Conservation (phyloP, 2,329 filamentous ascomycete species). For the Penicillium sp. region DNA sequence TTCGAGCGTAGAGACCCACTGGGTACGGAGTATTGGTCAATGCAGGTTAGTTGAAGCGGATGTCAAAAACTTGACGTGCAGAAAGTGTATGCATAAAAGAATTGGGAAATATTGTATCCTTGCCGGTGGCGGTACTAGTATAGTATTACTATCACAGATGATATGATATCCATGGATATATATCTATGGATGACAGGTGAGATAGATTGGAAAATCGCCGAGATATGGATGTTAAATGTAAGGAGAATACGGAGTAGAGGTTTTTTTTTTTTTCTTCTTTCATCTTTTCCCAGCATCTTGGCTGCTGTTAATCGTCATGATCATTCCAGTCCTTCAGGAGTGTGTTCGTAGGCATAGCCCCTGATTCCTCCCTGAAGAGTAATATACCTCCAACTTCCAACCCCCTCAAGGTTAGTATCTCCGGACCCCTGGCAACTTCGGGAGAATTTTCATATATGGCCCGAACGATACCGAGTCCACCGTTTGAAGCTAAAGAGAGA, state of each 20-base stretch:
- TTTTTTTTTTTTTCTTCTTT: background rate
- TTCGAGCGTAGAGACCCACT: background rate
- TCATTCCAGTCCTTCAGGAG: background rate
- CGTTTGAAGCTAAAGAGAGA: slow-evolving; percentile 9
- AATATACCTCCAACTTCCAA: background rate
- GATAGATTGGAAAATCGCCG: background rate
- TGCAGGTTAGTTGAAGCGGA: background rate
- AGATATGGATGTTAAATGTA: background rate
- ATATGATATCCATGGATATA: background rate
- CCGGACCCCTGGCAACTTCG: background rate
- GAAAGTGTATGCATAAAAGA: background rate
- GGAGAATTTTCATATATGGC: background rate
- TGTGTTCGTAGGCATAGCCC: background rate
- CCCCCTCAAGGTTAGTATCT: background rate
- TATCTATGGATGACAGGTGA: background rate
- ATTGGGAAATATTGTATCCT: slow-evolving; percentile 9
- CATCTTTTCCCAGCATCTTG: background rate
- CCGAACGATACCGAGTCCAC: background rate
- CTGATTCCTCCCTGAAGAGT: background rate
- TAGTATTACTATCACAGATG: background rate
- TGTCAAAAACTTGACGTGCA: slow-evolving; percentile 1
- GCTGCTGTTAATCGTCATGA: background rate
- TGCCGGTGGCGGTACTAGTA: slow-evolving; percentile 5
- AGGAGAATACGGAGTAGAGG: background rate
- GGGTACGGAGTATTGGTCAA: background rate